Base-by-base conservation (phyloP, 441 rosid genomes). In the Gossypium aridum region DNA sequence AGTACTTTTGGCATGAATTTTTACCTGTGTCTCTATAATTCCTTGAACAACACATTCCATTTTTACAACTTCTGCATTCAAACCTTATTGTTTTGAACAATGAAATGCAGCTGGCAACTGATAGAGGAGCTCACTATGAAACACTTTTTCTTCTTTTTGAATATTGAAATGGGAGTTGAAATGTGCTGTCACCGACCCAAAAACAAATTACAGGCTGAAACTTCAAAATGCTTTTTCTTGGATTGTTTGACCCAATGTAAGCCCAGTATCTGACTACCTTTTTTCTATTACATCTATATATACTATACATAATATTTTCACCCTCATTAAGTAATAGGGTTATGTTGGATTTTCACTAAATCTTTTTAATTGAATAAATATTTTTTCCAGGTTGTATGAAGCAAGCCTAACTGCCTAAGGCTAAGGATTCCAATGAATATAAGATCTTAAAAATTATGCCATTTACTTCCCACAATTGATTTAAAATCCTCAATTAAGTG, bases 31-130 rank as follows among this genome's bases (percentile, higher is more conserved):
- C 85, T 94, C 97, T 59, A 94, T 92, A 74, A 92, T 94, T 65
- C 98, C 98, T 76, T 92, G 95, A 69, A 92, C 96, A 14, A 92
- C 89, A 57, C 97, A 94, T 87, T 92, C 97, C 97, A 92, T 94
- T 56, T 94, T 53, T 16, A 10, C 12, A 34, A 39, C 56, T 62
- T 60, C 7, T 62, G 23, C 10, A 19, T 61, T 45, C 51, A 34
- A 16, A 19, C 13, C 34, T 12, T 47, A 23, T 16, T 10, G 25
- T 0, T 60, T 23, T 26, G 28, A 62, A 10, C 17, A 19, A 12
- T 34, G 64, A 71, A 71, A 10, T 12, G 13, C 64, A 54, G 20
- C 34, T 2, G 70, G 54, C 25, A 12, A 64, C 22, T 10, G 70
- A 22, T 37, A 31, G 9, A 10, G 28, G 28, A 16, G 28, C 63